Percentiles rank a stretch among this genome's conserved stretches.
Conservation (phyloP, 345 rosid genomes). For the Moricandia arvensis region DNA sequence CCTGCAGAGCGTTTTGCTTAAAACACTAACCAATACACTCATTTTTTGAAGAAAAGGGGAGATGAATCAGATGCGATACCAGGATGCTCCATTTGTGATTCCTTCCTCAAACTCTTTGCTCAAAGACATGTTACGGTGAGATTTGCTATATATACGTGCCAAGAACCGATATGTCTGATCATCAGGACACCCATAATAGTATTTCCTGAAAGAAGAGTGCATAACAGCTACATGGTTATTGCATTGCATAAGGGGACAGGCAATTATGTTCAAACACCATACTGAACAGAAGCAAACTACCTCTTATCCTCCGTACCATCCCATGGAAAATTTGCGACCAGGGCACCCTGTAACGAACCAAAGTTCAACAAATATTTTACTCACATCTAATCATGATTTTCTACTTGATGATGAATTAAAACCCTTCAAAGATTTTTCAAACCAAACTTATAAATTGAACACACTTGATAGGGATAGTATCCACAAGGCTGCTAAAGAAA, state of each 20-base stretch:
- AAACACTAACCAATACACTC: slow-evolving; percentile 10
- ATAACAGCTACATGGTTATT: slow-evolving; percentile 3
- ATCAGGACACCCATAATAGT: slow-evolving; percentile 86
- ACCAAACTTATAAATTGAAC: not conserved
- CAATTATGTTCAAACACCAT: no score
- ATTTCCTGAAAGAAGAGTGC: slow-evolving; percentile 54
- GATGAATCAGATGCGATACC: slow-evolving; percentile 46
- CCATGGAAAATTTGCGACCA: slow-evolving; percentile 98
- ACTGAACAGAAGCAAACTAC: slow-evolving; percentile 42
- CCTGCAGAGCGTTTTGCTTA: slow-evolving; percentile 50
- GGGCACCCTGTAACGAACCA: slow-evolving; percentile 72
- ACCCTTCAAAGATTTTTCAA: not conserved
- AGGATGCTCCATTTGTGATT: slow-evolving; percentile 90
- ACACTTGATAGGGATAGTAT: not conserved
- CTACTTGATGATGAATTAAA: not conserved
- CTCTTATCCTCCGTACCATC: slow-evolving; percentile 78
- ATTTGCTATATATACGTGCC: slow-evolving; percentile 76
- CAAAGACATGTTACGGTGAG: slow-evolving; percentile 87
- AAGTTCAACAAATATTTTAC: not conserved
- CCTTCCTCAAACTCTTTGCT: slow-evolving; percentile 90
- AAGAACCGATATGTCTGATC: slow-evolving; percentile 77
- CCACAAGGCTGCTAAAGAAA: not conserved
- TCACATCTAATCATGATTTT: not conserved
- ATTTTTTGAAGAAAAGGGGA: not conserved
- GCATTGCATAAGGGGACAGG: not conserved